phyloP scores from a whole-genome alignment of 768 basidiomycete species.

The Lactifluus volemus region DNA sequence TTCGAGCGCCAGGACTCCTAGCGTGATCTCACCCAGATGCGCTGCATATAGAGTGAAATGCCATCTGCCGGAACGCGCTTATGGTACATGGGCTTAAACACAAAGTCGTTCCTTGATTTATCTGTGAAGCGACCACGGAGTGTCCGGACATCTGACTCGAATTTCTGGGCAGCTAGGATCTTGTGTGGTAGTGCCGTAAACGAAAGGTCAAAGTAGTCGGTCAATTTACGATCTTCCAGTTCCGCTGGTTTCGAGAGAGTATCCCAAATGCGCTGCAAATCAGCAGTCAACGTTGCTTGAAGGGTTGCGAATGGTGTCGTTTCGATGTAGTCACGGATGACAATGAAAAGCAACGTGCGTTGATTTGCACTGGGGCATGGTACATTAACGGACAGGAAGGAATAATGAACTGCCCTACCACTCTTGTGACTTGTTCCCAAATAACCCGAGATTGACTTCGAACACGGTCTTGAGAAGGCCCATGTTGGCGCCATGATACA shows the following conservation, averaged over 20 bases:
- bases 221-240: constrained; percentile 64
- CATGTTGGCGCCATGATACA: constrained; percentile 99
- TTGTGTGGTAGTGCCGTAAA: constrained; percentile 96
- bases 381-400: neutral
- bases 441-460: constrained; percentile 92
- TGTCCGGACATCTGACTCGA: constrained; percentile 65
- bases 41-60: constrained; percentile 93
- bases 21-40: constrained; percentile 75
- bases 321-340: constrained; percentile 96
- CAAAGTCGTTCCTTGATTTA: constrained; percentile 54
- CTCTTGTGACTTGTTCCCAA: constrained; percentile 67
- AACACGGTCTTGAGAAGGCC: constrained; percentile 98
- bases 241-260: constrained; percentile 83
- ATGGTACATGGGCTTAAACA: constrained; percentile 92
- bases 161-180: constrained; percentile 81
- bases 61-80: constrained; percentile 99
- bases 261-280: constrained; percentile 89
- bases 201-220: constrained; percentile 89
- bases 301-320: constrained; percentile 87
- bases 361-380: constrained; percentile 36
- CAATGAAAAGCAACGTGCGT: constrained; percentile 95
- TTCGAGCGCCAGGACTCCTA: neutral
- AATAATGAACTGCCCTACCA: constrained; percentile 29
- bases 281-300: constrained; percentile 76
- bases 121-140: constrained; percentile 74